These are phyloP conservation scores for Boechera retrofracta DNA, from an alignment of 345 rosid genomes.

Conservation along the genomic window DNA sequence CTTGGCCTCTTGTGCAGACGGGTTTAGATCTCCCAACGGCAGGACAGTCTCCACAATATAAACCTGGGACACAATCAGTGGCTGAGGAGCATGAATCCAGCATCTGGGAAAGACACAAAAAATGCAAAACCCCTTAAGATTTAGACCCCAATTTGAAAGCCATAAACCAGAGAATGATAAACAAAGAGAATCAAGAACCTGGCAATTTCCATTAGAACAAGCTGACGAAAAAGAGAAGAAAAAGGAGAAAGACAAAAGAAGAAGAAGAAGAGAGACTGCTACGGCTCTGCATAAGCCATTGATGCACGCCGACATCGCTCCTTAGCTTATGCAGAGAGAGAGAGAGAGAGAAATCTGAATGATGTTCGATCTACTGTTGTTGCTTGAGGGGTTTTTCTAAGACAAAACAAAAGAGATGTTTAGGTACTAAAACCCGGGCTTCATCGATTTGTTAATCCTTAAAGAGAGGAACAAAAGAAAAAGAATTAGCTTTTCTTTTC, in stretches of 20 bases:
- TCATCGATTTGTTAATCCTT: conserved; percentile 37
- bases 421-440: conserved; percentile 51
- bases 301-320: conserved; percentile 59
- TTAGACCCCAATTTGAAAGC: conserved; percentile 30
- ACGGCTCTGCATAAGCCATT: conserved; percentile 58
- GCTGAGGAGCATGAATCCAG: conserved; percentile 67
- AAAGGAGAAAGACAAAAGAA: conserved; percentile 32
- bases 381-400: conserved; percentile 15
- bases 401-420: conserved; percentile 46
- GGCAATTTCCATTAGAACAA: conserved; percentile 72
- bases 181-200: conserved; percentile 49
- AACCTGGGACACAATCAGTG: conserved; percentile 77
- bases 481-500: background rate
- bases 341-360: conserved; percentile 25
- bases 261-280: conserved; percentile 46
- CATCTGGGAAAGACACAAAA: conserved; percentile 49
- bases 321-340: conserved; percentile 43
- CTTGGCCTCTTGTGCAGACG: conserved; percentile 87
- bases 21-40: conserved; percentile 73
- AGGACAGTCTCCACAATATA: conserved; percentile 90
- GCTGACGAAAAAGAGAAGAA: conserved; percentile 49
- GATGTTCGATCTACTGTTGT: conserved; percentile 42
- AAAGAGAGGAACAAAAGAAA: background rate
- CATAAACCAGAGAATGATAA: conserved; percentile 15
- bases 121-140: conserved; percentile 8